phyloP scores from a whole-genome alignment of 768 basidiomycete genomes.

The Lactifluus pinguis region DNA sequence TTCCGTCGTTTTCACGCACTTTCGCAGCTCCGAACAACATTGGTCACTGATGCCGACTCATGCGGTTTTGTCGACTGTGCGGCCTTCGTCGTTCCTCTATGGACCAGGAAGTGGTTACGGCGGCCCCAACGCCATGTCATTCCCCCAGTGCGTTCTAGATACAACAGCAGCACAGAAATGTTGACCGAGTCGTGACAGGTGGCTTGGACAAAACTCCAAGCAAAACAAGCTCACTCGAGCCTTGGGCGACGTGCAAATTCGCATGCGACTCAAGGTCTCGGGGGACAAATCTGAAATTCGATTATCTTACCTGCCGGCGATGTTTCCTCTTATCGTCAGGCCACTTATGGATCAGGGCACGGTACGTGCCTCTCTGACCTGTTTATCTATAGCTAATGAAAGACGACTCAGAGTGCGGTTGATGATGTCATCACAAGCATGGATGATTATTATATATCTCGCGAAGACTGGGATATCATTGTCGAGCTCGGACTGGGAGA shows the following conservation, averaged over 20 bases:
- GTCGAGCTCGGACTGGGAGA: slow-evolving; percentile 88
- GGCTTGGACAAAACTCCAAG: slow-evolving; percentile 97
- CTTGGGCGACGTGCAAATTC: slow-evolving; percentile 84
- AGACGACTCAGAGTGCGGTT: slow-evolving; percentile 51
- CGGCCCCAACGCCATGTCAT: slow-evolving; percentile 57
- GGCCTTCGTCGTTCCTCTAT: slow-evolving; percentile 78
- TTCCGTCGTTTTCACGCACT: background rate
- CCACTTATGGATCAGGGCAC: slow-evolving; percentile 68
- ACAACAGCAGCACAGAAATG: background rate
- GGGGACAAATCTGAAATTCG: slow-evolving; percentile 86
- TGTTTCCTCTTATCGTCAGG: slow-evolving; percentile 70
- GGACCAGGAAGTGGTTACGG: slow-evolving; percentile 61
- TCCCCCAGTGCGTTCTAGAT: slow-evolving; percentile 66
- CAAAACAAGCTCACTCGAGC: slow-evolving; percentile 72
- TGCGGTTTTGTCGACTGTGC: slow-evolving; percentile 82
- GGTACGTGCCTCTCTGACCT: slow-evolving; percentile 41
- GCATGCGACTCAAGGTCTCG: slow-evolving; percentile 91
- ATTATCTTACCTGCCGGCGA: slow-evolving; percentile 83
- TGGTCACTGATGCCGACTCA: slow-evolving; percentile 95
- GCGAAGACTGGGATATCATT: slow-evolving; percentile 95
- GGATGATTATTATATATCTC: slow-evolving; percentile 90
- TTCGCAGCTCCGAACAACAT: slow-evolving; percentile 76
- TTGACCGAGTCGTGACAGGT: slow-evolving; percentile 39
- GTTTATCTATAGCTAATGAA: background rate
- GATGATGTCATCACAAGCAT: slow-evolving; percentile 77